Evolutionary conservation across 2,329 filamentous ascomycete species (phyloP).

Genomic region (Lachnellula subtilissima): DNA sequence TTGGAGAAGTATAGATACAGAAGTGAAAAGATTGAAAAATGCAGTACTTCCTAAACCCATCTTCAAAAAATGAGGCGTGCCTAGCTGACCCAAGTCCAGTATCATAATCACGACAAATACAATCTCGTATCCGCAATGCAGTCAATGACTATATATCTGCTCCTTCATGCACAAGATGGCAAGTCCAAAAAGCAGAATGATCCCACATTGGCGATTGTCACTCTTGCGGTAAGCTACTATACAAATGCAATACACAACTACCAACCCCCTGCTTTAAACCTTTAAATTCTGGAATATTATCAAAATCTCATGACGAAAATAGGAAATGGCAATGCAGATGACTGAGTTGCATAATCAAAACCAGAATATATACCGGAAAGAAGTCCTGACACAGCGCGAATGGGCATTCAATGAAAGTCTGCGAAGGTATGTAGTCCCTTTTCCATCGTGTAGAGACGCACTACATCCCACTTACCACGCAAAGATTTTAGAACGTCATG

Average conservation of each 20-base stretch:
- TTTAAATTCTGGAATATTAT: neutral
- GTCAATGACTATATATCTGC: conserved; percentile 16
- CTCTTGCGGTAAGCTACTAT: too few species aligned
- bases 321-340: neutral
- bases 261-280: too few species aligned
- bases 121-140: conserved; percentile 10
- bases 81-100: neutral
- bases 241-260: too few species aligned
- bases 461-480: neutral
- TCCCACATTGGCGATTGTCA: too few species aligned
- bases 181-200: neutral
- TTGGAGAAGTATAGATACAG: conserved; percentile 26
- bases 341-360: too few species aligned
- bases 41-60: too few species aligned
- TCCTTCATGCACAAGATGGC: conserved; percentile 22
- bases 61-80: too few species aligned
- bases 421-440: neutral
- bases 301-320: neutral
- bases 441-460: neutral
- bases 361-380: too few species aligned
- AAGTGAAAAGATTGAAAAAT: conserved; percentile 7
- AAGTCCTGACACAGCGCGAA: neutral
- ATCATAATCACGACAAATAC: conserved; percentile 3
- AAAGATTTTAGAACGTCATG: neutral
- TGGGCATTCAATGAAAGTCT: conserved; percentile 1